Evolutionary conservation across 352 stramenopile species (phyloP).

Genomic region (Phytophthora megakarya): DNA sequence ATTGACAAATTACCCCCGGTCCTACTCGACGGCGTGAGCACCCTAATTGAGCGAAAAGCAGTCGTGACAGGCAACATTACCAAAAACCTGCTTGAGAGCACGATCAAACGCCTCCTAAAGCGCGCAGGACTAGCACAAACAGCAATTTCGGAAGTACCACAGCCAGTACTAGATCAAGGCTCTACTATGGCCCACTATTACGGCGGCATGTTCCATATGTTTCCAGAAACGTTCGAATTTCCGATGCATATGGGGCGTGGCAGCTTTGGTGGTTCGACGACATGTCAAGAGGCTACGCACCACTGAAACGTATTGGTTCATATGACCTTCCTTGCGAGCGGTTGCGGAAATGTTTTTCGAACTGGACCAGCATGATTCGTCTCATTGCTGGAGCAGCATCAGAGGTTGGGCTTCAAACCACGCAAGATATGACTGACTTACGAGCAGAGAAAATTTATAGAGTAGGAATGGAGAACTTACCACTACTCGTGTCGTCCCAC

Average conservation of each 20-base stretch:
- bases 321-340: too few relatives aligned
- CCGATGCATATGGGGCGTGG: not conserved
- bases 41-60: constrained; percentile 1
- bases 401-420: too few relatives aligned
- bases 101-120: not conserved
- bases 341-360: too few relatives aligned
- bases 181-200: constrained; percentile 9
- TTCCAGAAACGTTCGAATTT: constrained; percentile 9
- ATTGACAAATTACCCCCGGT: constrained; percentile 20
- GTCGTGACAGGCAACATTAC: constrained; percentile 16
- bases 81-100: not conserved
- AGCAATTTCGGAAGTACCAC: too few relatives aligned
- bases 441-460: too few relatives aligned
- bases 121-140: not conserved
- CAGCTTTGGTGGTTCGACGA: constrained; percentile 13
- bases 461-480: too few relatives aligned
- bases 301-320: too few relatives aligned
- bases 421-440: too few relatives aligned
- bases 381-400: too few relatives aligned
- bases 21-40: not conserved
- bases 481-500: too few relatives aligned
- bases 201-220: constrained; percentile 13
- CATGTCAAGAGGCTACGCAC: not conserved
- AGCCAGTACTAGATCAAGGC: too few relatives aligned
- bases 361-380: too few relatives aligned